Evolutionary conservation across 129 eudicot genomes (phyloP).

Genomic region (Saposhnikovia divaricata): DNA sequence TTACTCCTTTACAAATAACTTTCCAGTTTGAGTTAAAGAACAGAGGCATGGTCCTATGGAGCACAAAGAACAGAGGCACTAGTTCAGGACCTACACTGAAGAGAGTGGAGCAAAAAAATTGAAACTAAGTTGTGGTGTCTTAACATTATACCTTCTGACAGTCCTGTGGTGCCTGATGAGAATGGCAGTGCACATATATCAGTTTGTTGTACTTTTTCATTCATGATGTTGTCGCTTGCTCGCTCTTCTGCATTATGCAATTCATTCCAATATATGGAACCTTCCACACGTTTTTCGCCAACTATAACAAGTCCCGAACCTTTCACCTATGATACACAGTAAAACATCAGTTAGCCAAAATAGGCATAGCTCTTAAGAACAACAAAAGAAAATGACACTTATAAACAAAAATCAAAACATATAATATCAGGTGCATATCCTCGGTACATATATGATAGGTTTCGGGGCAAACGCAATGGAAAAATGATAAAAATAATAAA

Average conservation of each 20-base stretch:
- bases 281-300: conserved; percentile 49
- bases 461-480: too few species aligned
- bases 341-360: background rate
- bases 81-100: conserved; percentile 68
- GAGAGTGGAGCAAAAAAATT: conserved; percentile 69
- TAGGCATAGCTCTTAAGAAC: too few species aligned
- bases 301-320: conserved; percentile 47
- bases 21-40: too few species aligned
- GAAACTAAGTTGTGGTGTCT: conserved; percentile 81
- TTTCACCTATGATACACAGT: conserved; percentile 39
- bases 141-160: conserved; percentile 89
- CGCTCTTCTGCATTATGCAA: conserved; percentile 60
- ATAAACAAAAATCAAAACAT: too few species aligned
- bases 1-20: too few species aligned
- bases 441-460: too few species aligned
- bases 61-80: too few species aligned
- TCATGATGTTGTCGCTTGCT: conserved; percentile 28
- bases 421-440: too few species aligned
- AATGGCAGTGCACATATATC: conserved; percentile 94
- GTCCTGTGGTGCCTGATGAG: conserved; percentile 93
- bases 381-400: too few species aligned
- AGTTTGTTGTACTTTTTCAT: conserved; percentile 36
- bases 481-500: too few species aligned
- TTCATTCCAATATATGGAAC: conserved; percentile 59
- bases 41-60: too few species aligned